Percentiles rank a stretch among this genome's conserved stretches.
Conservation (phyloP, 352 stramenopile genomes). For the Globisporangium middletonii region DNA sequence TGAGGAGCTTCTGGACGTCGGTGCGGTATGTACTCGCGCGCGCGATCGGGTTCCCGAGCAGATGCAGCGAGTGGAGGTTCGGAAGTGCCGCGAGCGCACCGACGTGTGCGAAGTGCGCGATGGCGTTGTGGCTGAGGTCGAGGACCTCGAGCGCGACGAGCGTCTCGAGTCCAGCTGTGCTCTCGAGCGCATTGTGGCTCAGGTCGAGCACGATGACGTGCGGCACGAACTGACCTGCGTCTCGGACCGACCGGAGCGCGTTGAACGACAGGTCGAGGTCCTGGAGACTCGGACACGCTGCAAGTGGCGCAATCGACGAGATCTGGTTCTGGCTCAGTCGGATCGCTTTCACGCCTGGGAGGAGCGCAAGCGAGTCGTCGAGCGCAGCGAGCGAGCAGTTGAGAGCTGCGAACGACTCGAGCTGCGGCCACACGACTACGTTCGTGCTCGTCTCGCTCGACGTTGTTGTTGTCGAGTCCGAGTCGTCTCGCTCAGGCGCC, state of each 20-base stretch:
- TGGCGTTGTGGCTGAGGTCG: slow-evolving; percentile 17
- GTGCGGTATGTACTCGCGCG: slow-evolving; percentile 9
- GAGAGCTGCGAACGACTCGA: slow-evolving; percentile 15
- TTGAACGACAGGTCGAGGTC: slow-evolving; percentile 13
- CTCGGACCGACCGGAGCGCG: slow-evolving; percentile 10
- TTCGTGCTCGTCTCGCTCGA: not conserved
- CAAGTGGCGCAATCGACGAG: slow-evolving; percentile 2
- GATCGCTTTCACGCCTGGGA: slow-evolving; percentile 10
- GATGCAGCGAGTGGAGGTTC: slow-evolving; percentile 11
- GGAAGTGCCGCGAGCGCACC: slow-evolving; percentile 14
- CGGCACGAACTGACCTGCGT: slow-evolving; percentile 5
- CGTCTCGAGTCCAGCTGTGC: slow-evolving; percentile 15
- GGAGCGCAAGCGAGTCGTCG: slow-evolving; percentile 11
- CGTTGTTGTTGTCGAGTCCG: not conserved
- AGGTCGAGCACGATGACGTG: slow-evolving; percentile 14
- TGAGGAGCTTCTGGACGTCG: slow-evolving; percentile 14
- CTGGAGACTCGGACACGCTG: slow-evolving; percentile 5
- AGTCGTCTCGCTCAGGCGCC: not conserved
- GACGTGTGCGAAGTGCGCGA: slow-evolving; percentile 11
- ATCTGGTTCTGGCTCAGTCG: slow-evolving; percentile 13
- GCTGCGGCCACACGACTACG: slow-evolving; percentile 9
- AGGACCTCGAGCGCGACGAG: slow-evolving; percentile 15
- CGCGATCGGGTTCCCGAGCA: slow-evolving; percentile 15
- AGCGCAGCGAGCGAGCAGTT: slow-evolving; percentile 10
- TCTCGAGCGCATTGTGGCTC: slow-evolving; percentile 11